Base-by-base conservation (phyloP, 345 rosid species). In the Turnera subulata region DNA sequence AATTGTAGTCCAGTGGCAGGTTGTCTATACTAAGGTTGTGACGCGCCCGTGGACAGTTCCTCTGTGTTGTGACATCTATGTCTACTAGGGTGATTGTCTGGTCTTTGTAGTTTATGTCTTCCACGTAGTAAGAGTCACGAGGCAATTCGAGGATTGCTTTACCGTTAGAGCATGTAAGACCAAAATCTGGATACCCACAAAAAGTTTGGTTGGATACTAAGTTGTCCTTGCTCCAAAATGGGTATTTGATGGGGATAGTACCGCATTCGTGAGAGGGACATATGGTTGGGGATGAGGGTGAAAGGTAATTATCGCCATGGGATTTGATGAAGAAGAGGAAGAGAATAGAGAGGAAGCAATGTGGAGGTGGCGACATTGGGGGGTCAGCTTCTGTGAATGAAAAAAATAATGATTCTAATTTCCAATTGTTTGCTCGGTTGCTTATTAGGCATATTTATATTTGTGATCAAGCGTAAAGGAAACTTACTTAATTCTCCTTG, bases 181-280 rank as follows among this genome's bases (percentile, higher is more conserved):
- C 79, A 24, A 74, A 55, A 5, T 53, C 17, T 13, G 38, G 62
- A 63, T 66, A 66, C 11, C 69, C 75, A 29, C 35, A 29, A 53
- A 66, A 73, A 20, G 20, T 40, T 11, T 5, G 50, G 8, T 39
- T 20, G 0, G 24, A 55, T 2, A 19, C 25, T 2, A 6, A 0
- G 18, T 0, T 1, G 17, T 39, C 10, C 0, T 0, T 13, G 2
- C 12, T 17, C 40, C 50, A 40, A 24, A 50, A 61, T 0, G 56
- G 64, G 25, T 61, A 40, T 23, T 21, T 24, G 19, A 50, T 61
- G 11, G 10, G 1, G 6, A 61, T 24, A 12, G 26, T 20, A 0
- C 64, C 56, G 39, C 64, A 50, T 7, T 50, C 18, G 24, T 39
- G 6, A 0, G 35, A 1, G 0, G 42, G 16, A 23, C 48, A 61